Evolutionary conservation across 805 yeast genomes (phyloP).

Genomic region (Candida nitratophila): DNA sequence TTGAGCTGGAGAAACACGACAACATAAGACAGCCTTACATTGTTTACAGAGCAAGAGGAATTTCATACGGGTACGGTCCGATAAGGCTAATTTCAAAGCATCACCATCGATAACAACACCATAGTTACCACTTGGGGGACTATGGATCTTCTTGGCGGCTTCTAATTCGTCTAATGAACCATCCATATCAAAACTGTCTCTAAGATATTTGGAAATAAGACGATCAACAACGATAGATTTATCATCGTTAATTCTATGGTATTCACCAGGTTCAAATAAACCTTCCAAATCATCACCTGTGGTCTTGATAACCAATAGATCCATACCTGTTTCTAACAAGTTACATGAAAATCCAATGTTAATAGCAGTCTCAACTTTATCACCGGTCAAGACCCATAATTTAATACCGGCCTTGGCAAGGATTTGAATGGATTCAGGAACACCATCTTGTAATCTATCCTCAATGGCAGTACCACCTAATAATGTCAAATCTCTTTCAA

Average conservation of each 20-base stretch:
- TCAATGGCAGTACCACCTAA: slow-evolving; percentile 82
- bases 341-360: slow-evolving; percentile 79
- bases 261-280: slow-evolving; percentile 18
- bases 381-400: slow-evolving; percentile 81
- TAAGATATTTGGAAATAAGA: slow-evolving; percentile 40
- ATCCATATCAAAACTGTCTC: slow-evolving; percentile 38
- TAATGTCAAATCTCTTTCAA: slow-evolving; percentile 50
- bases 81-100: slow-evolving; percentile 33
- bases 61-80: slow-evolving; percentile 27
- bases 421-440: slow-evolving; percentile 63
- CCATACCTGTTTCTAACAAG: slow-evolving; percentile 60
- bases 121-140: slow-evolving; percentile 48
- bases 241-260: slow-evolving; percentile 7
- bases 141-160: slow-evolving; percentile 52
- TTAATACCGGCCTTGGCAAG: slow-evolving; percentile 70
- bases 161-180: slow-evolving; percentile 37
- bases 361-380: slow-evolving; percentile 77
- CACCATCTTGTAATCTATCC: slow-evolving; percentile 72
- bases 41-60: slow-evolving; percentile 68
- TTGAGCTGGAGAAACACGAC: slow-evolving; percentile 80
- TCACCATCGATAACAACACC: slow-evolving; percentile 71
- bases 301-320: slow-evolving; percentile 57
- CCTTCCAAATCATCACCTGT: slow-evolving; percentile 46
- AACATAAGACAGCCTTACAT: slow-evolving; percentile 73
- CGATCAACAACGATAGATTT: slow-evolving; percentile 12